Evolutionary conservation across 768 basidiomycete genomes (phyloP).

Genomic region (Lactifluus volemus): DNA sequence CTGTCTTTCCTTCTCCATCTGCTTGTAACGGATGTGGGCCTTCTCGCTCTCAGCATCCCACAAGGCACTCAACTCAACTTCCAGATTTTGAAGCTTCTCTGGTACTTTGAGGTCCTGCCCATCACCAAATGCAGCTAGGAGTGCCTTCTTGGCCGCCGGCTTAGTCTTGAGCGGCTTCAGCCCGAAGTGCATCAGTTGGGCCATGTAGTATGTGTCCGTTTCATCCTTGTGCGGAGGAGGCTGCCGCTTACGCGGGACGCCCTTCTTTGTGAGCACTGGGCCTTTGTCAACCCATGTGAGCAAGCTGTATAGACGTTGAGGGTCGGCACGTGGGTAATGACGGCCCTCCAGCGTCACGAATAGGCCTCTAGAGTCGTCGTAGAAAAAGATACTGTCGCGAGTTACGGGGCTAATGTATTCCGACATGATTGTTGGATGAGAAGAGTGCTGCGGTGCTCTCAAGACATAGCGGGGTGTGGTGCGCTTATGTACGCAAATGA

Average conservation of each 20-base stretch:
- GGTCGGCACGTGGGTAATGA: background rate
- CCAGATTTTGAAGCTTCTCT: background rate
- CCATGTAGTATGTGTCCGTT: background rate
- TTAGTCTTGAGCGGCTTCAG: background rate
- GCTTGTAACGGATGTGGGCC: background rate
- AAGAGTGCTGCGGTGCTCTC: no score
- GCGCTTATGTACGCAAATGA: no score
- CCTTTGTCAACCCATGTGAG: background rate
- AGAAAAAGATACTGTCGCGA: background rate
- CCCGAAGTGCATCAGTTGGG: background rate
- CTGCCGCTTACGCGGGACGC: background rate
- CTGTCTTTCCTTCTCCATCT: background rate
- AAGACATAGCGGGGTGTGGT: no score
- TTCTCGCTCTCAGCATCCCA: background rate
- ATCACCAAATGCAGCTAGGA: background rate
- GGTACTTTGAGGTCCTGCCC: background rate
- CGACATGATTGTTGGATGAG: no score
- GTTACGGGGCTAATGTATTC: background rate
- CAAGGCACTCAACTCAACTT: background rate
- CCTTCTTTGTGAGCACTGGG: background rate
- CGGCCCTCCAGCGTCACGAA: background rate
- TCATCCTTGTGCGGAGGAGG: background rate
- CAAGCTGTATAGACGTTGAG: background rate
- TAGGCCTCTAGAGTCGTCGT: background rate
- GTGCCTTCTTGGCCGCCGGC: background rate